Evolutionary conservation across 2,329 filamentous ascomycete genomes (phyloP).

Genomic region (Geosmithia morbida): DNA sequence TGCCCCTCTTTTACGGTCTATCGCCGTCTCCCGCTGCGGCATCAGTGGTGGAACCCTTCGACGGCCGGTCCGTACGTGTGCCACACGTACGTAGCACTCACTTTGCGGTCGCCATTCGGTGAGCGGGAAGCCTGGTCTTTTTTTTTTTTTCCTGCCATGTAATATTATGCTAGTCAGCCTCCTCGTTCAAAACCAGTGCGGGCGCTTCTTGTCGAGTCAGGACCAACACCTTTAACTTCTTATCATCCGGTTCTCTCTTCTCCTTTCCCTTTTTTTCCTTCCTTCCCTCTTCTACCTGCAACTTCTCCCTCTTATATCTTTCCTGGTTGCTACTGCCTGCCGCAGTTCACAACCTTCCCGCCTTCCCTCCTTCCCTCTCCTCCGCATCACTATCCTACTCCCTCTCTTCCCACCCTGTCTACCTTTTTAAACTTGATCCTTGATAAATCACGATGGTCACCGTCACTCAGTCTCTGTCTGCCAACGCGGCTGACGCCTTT

Average conservation of each 20-base stretch:
- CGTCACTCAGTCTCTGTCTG: conserved; percentile 53
- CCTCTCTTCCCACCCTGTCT: neutral
- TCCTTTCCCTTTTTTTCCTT: neutral
- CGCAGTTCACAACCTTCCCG: neutral
- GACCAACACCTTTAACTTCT: neutral
- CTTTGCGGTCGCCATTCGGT: too few species aligned
- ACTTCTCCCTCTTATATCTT: neutral
- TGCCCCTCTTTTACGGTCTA: neutral
- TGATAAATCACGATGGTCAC: conserved; percentile 35
- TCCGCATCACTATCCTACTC: neutral
- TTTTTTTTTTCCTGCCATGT: too few species aligned
- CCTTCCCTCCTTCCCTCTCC: neutral
- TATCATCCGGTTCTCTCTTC: neutral
- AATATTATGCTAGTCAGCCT: neutral
- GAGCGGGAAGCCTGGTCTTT: too few species aligned
- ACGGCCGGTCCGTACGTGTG: neutral
- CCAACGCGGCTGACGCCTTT: conserved; percentile 50
- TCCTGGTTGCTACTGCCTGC: neutral
- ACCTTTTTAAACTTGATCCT: neutral
- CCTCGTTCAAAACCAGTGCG: neutral
- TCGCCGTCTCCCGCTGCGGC: neutral
- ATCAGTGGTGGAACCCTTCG: neutral
- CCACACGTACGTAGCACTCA: neutral
- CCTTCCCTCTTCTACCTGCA: neutral
- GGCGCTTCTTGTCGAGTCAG: neutral